Evolutionary conservation across 2,329 filamentous ascomycete genomes (phyloP), one percentile per base, ranked within the genome.

Genomic region (Remersonia thermophila): DNA sequence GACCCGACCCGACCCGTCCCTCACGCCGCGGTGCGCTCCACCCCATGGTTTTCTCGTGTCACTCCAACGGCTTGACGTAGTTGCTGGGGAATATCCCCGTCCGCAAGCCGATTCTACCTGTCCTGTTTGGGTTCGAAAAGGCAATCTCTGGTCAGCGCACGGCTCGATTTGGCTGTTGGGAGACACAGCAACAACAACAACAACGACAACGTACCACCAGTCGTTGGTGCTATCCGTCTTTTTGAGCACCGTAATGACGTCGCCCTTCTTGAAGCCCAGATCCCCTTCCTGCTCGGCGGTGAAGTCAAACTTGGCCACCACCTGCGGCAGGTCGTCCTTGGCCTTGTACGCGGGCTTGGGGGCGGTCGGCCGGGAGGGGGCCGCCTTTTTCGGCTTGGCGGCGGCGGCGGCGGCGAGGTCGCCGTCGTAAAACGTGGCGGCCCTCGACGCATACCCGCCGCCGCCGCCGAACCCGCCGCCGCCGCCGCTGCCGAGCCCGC

Each of bases 231-330:
- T 95, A 4, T 96, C 84, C 4, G 89, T 96, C 59, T 83, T 82
- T 66, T 98, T 95, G 39, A 93, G 58, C 39, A 98, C 86, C 1
- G 86, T 95, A 47, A 98, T 95, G 38, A 96, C 60, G 20, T 98
- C 91, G 14, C 91, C 91, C 68, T 98, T 98, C 65, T 93, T 94
- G 62, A 98, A 98, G 0, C 80, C 84, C 38, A 96, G 58, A 56
- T 98, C 89, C 4, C 89, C 89, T 0, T 85, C 77, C 58, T 95
- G 87, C 51, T 94, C 89, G 0, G 86, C 80, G 44, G 96, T 89
- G 54, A 98, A 98, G 2, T 83, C 94, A 60, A 83, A 96, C 43
- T 95, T 67, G 2, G 91, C 91, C 14, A 95, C 69, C 0, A 86
- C 91, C 60, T 96, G 84, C 41, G 77, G 53, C 41, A 64, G 43